phyloP scores from a whole-genome alignment of 2,329 filamentous ascomycete species.

The Bipolaris cookei region DNA sequence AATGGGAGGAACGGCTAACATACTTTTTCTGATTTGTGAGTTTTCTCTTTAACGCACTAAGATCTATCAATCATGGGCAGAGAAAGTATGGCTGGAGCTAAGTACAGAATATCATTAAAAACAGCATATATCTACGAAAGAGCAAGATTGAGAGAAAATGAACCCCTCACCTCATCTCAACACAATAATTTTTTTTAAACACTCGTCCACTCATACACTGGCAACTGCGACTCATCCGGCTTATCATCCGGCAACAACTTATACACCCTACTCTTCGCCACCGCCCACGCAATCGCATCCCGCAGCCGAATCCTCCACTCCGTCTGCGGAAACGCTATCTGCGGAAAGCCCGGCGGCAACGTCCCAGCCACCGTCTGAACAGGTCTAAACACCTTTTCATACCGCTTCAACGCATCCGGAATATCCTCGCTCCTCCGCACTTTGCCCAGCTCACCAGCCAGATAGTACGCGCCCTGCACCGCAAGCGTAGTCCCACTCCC shows the following conservation, averaged over 20 bases:
- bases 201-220: slow-evolving; percentile 14
- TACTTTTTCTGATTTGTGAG: no score
- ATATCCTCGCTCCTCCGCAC: slow-evolving; percentile 24
- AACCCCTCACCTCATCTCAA: not conserved
- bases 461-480: slow-evolving; percentile 48
- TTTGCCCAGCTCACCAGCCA: slow-evolving; percentile 48
- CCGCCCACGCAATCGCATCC: slow-evolving; percentile 4
- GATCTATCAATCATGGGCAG: no score
- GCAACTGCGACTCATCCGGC: slow-evolving; percentile 2
- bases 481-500: slow-evolving; percentile 44
- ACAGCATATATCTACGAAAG: no score
- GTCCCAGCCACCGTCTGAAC: slow-evolving; percentile 24
- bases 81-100: no score
- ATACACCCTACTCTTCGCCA: slow-evolving; percentile 12
- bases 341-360: slow-evolving; percentile 19
- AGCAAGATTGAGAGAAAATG: no score
- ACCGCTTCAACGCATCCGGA: slow-evolving; percentile 26
- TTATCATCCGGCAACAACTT: slow-evolving; percentile 9
- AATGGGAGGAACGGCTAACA: no score
- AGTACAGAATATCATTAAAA: no score
- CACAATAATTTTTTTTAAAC: not conserved
- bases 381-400: slow-evolving; percentile 29
- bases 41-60: no score
- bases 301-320: slow-evolving; percentile 33
- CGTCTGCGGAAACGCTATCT: slow-evolving; percentile 42